Evolutionary conservation across 23 red algal genomes (phyloP).

Genomic region (Gracilaria caudata): DNA sequence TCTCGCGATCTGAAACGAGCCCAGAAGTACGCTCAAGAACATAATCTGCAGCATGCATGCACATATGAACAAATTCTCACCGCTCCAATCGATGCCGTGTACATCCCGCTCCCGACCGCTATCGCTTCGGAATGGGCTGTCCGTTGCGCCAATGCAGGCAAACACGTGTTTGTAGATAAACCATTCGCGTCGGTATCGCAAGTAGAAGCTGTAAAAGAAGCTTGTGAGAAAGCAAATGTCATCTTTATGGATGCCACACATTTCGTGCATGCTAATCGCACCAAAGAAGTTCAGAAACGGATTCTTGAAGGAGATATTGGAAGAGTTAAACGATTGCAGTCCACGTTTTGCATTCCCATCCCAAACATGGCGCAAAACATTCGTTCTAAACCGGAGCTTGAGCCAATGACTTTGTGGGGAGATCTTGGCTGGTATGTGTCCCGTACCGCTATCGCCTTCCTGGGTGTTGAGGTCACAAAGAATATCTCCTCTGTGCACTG

Average conservation of each 20-base stretch:
- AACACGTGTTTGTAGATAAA: conserved; percentile 89
- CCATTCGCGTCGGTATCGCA: conserved; percentile 33
- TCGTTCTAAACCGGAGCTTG: conserved; percentile 66
- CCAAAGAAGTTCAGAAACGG: conserved; percentile 10
- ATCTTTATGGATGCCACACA: conserved; percentile 89
- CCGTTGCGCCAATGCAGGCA: conserved; percentile 50
- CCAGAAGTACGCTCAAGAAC: conserved; percentile 27
- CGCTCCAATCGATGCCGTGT: conserved; percentile 64
- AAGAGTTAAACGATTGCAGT: conserved; percentile 27
- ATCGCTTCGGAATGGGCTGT: conserved; percentile 68
- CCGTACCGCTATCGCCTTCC: conserved; percentile 30
- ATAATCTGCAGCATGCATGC: conserved; percentile 5
- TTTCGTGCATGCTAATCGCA: conserved; percentile 73
- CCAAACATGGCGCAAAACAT: conserved; percentile 49
- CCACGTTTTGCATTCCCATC: conserved; percentile 41
- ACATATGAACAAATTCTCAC: conserved; percentile 51
- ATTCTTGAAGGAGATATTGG: conserved; percentile 66
- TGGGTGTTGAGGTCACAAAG: conserved; percentile 14
- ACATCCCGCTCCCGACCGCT: conserved; percentile 86
- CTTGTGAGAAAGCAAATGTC: conserved; percentile 41
- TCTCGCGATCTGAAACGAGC: conserved; percentile 40
- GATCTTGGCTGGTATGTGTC: conserved; percentile 82
- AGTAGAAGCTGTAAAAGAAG: conserved; percentile 59
- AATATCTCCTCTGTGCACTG: conserved; percentile 18
- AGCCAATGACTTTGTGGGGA: conserved; percentile 68